Evolutionary conservation across 768 basidiomycete species (phyloP).

Genomic region (Tylopilus subfusipes): DNA sequence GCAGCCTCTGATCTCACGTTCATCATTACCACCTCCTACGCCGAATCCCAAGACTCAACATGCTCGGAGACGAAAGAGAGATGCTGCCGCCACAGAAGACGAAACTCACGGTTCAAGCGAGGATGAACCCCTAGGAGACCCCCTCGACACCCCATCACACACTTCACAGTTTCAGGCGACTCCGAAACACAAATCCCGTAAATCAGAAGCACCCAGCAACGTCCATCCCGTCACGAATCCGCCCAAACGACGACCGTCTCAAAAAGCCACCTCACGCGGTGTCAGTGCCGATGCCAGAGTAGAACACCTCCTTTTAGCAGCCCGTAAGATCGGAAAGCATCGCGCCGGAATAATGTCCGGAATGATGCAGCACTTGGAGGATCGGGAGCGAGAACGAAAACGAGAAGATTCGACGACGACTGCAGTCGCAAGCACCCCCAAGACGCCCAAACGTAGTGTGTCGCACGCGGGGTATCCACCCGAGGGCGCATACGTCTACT

Average conservation of each 20-base stretch:
- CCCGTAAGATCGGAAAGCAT: slow-evolving; percentile 63
- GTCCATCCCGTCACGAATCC: slow-evolving; percentile 6
- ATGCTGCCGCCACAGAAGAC: slow-evolving; percentile 22
- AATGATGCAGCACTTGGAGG: slow-evolving; percentile 36
- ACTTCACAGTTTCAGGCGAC: slow-evolving; percentile 16
- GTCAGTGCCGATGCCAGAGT: slow-evolving; percentile 60
- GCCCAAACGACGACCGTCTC: slow-evolving; percentile 27
- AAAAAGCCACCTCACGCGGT: slow-evolving; percentile 28
- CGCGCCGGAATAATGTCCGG: slow-evolving; percentile 57
- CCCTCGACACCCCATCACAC: slow-evolving; percentile 17
- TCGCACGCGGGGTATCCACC: slow-evolving; percentile 21
- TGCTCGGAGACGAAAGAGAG: slow-evolving; percentile 28
- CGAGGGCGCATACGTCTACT: slow-evolving; percentile 29
- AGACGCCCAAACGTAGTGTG: slow-evolving; percentile 31
- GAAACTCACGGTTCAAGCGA: slow-evolving; percentile 24
- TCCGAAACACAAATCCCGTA: slow-evolving; percentile 21
- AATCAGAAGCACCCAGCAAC: slow-evolving; percentile 15
- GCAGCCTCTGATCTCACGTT: slow-evolving; percentile 43
- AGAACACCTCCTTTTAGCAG: slow-evolving; percentile 69
- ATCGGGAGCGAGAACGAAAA: slow-evolving; percentile 28
- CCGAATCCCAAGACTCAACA: slow-evolving; percentile 20
- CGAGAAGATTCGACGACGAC: slow-evolving; percentile 25
- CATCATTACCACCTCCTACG: slow-evolving; percentile 19
- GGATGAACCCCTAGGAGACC: slow-evolving; percentile 24
- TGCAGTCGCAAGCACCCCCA: slow-evolving; percentile 20